Evolutionary conservation across 2,329 filamentous ascomycete genomes (phyloP).

Genomic region (Pseudogymnoascus sp.): DNA sequence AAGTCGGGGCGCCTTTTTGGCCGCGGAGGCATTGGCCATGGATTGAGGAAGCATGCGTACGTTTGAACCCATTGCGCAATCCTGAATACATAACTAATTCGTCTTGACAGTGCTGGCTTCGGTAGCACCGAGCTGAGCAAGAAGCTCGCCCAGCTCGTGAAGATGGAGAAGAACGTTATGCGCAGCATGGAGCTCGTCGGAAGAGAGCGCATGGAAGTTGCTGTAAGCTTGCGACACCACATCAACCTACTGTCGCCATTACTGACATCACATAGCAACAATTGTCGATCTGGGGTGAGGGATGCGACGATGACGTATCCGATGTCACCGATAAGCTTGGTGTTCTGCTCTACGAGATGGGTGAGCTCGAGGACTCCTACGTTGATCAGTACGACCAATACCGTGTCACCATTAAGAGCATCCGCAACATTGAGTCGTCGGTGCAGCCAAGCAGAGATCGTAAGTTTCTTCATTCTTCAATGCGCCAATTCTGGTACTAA

Average conservation of each 20-base stretch:
- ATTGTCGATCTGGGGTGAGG: constrained; percentile 96
- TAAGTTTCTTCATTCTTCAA: constrained; percentile 39
- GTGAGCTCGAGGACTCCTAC: constrained; percentile 93
- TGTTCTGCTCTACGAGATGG: constrained; percentile 87
- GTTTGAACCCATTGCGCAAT: constrained; percentile 29
- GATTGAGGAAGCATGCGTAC: constrained; percentile 30
- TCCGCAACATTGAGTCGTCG: constrained; percentile 96
- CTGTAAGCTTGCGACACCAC: constrained; percentile 54
- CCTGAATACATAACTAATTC: constrained; percentile 37
- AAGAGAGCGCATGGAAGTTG: constrained; percentile 95
- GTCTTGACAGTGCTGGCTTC: constrained; percentile 54
- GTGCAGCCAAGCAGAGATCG: constrained; percentile 97
- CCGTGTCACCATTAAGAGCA: constrained; percentile 97
- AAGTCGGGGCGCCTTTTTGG: constrained; percentile 89
- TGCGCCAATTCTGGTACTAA: background rate
- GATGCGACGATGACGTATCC: constrained; percentile 92
- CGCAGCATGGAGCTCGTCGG: constrained; percentile 93
- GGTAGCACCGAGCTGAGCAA: constrained; percentile 81
- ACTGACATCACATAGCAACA: constrained; percentile 63
- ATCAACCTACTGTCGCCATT: background rate
- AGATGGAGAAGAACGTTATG: constrained; percentile 99
- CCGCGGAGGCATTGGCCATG: constrained; percentile 68
- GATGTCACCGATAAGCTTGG: constrained; percentile 98
- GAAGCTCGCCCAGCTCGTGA: constrained; percentile 95
- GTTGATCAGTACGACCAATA: constrained; percentile 99